Evolutionary conservation across 176 grass and related monocot genomes (phyloP).

Genomic region (Tillandsia fasciculata): DNA sequence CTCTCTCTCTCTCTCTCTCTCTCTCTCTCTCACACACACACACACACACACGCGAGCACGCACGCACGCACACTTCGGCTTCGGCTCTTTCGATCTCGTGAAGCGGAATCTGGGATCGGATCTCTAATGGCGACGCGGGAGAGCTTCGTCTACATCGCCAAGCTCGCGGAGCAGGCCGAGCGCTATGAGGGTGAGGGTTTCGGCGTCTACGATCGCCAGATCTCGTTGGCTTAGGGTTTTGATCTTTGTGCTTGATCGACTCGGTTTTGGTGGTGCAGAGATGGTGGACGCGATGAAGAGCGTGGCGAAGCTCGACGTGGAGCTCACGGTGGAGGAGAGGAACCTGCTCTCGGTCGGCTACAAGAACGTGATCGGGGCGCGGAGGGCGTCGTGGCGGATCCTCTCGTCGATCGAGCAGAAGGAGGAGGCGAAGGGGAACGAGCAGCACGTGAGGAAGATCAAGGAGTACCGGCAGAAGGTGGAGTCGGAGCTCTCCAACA

Average conservation of each 20-base stretch:
- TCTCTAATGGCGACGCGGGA: constrained; percentile 18
- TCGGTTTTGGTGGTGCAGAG: constrained; percentile 24
- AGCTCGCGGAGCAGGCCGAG: constrained; percentile 36
- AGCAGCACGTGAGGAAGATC: constrained; percentile 30
- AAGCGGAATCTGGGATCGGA: background rate
- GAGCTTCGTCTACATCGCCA: constrained; percentile 26
- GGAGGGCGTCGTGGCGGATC: constrained; percentile 40
- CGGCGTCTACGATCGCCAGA: background rate
- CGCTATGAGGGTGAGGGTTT: constrained; percentile 29
- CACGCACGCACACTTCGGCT: too few relatives aligned
- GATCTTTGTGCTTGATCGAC: background rate
- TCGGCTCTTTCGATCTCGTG: background rate
- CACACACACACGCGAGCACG: too few relatives aligned
- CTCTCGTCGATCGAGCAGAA: constrained; percentile 42
- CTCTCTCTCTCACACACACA: too few relatives aligned
- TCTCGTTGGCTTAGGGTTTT: background rate
- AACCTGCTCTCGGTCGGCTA: constrained; percentile 57
- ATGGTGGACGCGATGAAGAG: constrained; percentile 60
- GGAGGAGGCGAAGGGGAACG: constrained; percentile 45
- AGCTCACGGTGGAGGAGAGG: constrained; percentile 50
- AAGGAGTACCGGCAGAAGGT: constrained; percentile 35
- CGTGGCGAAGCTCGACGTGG: constrained; percentile 38
- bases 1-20: too few relatives aligned
- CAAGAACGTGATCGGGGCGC: constrained; percentile 45
- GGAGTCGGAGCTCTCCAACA: constrained; percentile 40